Evolutionary conservation across 768 basidiomycete species (phyloP), one percentile per base, ranked within the genome.

Genomic region (Leucosporidium creatinivorum): DNA sequence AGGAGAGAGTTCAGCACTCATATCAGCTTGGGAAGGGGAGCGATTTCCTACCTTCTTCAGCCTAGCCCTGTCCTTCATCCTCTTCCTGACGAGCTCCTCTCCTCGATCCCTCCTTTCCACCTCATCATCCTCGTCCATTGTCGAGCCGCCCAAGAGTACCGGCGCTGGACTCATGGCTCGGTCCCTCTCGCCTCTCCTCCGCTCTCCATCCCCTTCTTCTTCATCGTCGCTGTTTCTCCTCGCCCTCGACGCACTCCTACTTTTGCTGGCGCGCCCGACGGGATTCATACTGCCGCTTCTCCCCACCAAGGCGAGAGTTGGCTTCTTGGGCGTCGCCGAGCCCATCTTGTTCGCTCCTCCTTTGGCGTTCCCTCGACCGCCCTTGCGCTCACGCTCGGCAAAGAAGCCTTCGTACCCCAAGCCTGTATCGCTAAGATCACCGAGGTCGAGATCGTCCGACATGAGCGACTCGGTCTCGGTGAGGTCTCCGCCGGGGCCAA

Each of bases 61-160:
- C 49, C 48, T 51, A 8, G 60, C 60, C 66, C 80, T 58, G 62
- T 80, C 80, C 51, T 73, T 75, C 73, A 77, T 77, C 36, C 81
- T 67, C 55, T 76, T 68, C 59, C 77, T 68, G 58, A 81, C 78
- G n/a, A 81, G 78, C 63, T 77, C 77, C 51, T 79, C 79, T 5
- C 81, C 81, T 26, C 80, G 68, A 70, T 81, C 81, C 25, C 70
- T 67, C 6, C 73, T 72, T 50, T 70, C 63, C 28, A 77, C 75
- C 61, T 78, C 80, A 58, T 80, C 80, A 51, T 78, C 77, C n/a
- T 65, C 73, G 19, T 66, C 70, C 1, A 49, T 61, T 18, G 8
- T 17, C 39, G 39, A 44, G 15, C 75, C 77, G 18, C 52, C 30
- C 18, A 23, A 1, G 25, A 23, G n/a, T 13, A 23, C 55, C 28